Evolutionary conservation across 306 rosid genomes (phyloP).

Genomic region (Cyclanthera cordifolia): DNA sequence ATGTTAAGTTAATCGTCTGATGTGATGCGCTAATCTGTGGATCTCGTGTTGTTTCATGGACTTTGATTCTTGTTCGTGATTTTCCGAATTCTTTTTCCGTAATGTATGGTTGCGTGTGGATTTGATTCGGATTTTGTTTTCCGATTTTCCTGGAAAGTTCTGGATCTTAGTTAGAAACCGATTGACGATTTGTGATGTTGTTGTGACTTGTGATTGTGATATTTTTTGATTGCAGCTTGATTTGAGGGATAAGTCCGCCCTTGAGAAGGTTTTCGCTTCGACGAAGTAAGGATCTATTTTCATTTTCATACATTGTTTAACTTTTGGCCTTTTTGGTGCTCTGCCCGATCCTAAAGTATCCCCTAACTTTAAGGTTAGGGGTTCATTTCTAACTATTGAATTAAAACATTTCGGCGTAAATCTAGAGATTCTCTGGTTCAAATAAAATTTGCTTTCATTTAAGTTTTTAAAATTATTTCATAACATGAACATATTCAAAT

Average conservation of each 20-base stretch:
- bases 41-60: not conserved
- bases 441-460: too few species aligned
- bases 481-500: too few species aligned
- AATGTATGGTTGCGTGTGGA: not conserved
- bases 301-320: not conserved
- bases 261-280: slow-evolving; percentile 62
- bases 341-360: not conserved
- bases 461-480: too few species aligned
- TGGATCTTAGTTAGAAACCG: not conserved
- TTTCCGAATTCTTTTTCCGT: not conserved
- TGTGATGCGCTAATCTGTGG: not conserved
- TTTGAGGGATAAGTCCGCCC: slow-evolving; percentile 68
- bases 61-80: not conserved
- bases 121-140: not conserved
- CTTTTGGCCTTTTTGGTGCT: not conserved
- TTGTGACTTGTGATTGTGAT: not conserved
- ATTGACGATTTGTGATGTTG: not conserved
- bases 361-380: not conserved
- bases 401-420: not conserved
- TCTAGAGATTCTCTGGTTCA: not conserved
- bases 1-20: not conserved
- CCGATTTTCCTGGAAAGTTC: not conserved
- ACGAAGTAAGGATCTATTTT: slow-evolving; percentile 34
- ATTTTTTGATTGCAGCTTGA: slow-evolving; percentile 39
- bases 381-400: not conserved